Base-by-base conservation (phyloP, 257 asterid species). In the Solanum boliviense region DNA sequence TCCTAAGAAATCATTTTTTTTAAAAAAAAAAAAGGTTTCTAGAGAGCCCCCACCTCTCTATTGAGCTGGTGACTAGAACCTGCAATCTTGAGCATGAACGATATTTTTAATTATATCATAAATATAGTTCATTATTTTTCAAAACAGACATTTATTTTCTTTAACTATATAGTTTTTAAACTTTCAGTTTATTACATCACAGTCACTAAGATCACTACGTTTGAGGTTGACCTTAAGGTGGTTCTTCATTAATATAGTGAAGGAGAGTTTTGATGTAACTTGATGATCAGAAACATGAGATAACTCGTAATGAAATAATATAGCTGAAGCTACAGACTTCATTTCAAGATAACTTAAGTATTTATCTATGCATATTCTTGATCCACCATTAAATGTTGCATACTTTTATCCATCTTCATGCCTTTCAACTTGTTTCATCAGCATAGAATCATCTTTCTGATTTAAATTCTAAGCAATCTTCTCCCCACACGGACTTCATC, bases 281-380 rank as follows among this genome's bases (percentile, higher is more conserved):
- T 56, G 65, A 56, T 56, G n/a, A 56, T 1, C 65, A 56, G n/a
- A 18, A 52, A 56, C n/a, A 18, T 56, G n/a, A 18, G n/a, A 56
- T 56, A 56, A 56, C n/a, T 56, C 65, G 65, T 18, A 56, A 56
- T 8, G 65, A 56, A 18, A 3, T 56, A 18, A 2, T 56, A 56
- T 56, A 18, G n/a, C 1, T 56, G n/a, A 56, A 56, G 10, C n/a
- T 18, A 60, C 36, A 13, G 7, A 87, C 25, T 87, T 87, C 88
- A 87, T 75, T 75, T 75, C 65, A 39, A 87, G 41, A 25, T 48
- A 75, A 58, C 85, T 41, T 67, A 86, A 56, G 38, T 67, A 67
- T 67, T 86, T 86, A 11, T 65, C 88, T 29, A 75, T 48, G 31
- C 85, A 86, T 73, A 41, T 86, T 25, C 88, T 86, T 58, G 85